phyloP scores from a whole-genome alignment of 768 basidiomycete genomes.

The Pholiota molesta region DNA sequence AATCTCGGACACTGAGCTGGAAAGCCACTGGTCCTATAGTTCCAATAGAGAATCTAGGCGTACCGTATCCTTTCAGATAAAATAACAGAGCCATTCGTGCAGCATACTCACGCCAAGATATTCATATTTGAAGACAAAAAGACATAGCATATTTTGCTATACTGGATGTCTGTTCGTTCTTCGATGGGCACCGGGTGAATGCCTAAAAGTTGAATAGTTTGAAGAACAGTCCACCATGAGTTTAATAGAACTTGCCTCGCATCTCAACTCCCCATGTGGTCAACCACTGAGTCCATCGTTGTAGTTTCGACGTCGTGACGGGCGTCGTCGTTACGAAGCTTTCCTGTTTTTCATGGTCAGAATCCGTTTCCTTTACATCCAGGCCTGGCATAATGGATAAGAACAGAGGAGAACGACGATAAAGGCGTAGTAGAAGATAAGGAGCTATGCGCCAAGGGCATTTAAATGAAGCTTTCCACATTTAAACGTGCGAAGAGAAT shows the following conservation, averaged over 20 bases:
- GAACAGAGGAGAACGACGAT: background rate
- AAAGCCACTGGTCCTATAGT: constrained; percentile 63
- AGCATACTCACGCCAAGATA: constrained; percentile 48
- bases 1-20: constrained; percentile 58
- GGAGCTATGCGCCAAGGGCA: background rate
- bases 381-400: background rate
- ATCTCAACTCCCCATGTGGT: constrained; percentile 12
- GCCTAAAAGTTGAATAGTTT: constrained; percentile 31
- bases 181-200: constrained; percentile 57
- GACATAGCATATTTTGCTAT: constrained; percentile 70
- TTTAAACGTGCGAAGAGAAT: too few relatives aligned
- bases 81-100: background rate
- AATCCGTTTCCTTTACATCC: background rate
- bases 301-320: background rate
- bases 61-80: background rate
- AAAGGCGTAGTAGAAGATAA: background rate
- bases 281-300: constrained; percentile 3
- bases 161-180: constrained; percentile 60
- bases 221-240: background rate
- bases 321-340: background rate
- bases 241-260: background rate
- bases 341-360: constrained; percentile 4
- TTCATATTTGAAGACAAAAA: constrained; percentile 75
- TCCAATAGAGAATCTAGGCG: constrained; percentile 61
- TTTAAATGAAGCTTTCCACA: too few relatives aligned